Conservation (phyloP, 805 yeast species). For the Zygosaccharomyces siamensis region DNA sequence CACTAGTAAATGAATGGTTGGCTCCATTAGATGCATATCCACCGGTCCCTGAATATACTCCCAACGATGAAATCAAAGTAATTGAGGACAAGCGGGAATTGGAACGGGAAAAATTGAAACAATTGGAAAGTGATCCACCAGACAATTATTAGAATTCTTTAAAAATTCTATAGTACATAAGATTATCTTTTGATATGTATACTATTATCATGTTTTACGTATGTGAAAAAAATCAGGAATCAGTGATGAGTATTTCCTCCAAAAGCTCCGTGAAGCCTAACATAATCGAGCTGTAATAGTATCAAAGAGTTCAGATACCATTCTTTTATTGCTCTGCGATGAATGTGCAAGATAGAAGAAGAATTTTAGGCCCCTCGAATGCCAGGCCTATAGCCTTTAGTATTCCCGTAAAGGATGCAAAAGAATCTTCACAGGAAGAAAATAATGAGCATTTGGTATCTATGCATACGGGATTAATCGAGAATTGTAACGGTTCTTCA, state of each 20-base stretch:
- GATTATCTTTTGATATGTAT: not conserved
- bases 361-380: slow-evolving; percentile 77
- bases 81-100: slow-evolving; percentile 39
- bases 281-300: not conserved
- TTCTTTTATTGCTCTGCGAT: slow-evolving; percentile 8
- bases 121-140: slow-evolving; percentile 43
- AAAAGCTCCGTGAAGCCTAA: not conserved
- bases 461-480: slow-evolving; percentile 62
- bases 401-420: slow-evolving; percentile 10
- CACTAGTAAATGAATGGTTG: slow-evolving; percentile 14
- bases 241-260: not conserved
- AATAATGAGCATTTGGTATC: slow-evolving; percentile 29
- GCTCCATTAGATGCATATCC: slow-evolving; percentile 11
- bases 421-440: slow-evolving; percentile 11
- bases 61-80: slow-evolving; percentile 10
- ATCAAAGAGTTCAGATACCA: not conserved
- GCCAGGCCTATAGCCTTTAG: slow-evolving; percentile 50
- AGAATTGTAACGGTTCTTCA: slow-evolving; percentile 78
- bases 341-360: slow-evolving; percentile 61
- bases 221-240: not conserved
- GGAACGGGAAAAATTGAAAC: slow-evolving; percentile 36
- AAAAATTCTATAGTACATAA: not conserved
- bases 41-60: slow-evolving; percentile 25
- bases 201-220: slow-evolving; percentile 2
- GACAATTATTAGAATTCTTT: slow-evolving; percentile 9